phyloP scores from a whole-genome alignment of 192 early-diverging fungal genomes.

The Coemansia sp. region DNA sequence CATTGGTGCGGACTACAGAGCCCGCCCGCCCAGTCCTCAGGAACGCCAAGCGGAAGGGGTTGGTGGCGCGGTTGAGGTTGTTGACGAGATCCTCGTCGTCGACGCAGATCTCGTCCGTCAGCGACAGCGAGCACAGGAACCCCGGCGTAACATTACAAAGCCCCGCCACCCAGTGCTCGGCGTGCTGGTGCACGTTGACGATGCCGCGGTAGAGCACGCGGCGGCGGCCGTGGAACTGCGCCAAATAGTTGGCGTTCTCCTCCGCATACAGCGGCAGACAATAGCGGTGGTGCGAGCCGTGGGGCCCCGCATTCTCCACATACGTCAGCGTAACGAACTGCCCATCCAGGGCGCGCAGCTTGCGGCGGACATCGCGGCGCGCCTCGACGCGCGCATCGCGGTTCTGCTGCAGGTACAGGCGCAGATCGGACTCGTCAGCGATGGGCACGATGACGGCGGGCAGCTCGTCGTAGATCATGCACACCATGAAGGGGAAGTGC shows the following conservation, averaged over 20 bases:
- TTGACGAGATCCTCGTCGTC: slow-evolving; percentile 46
- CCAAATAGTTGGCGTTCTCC: slow-evolving; percentile 46
- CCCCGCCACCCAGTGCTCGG: slow-evolving; percentile 37
- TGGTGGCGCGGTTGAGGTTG: slow-evolving; percentile 27
- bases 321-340: slow-evolving; percentile 59
- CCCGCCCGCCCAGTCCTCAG: slow-evolving; percentile 28
- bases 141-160: slow-evolving; percentile 60
- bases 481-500: slow-evolving; percentile 68
- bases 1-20: slow-evolving; percentile 12
- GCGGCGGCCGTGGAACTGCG: slow-evolving; percentile 41
- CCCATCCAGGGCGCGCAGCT: slow-evolving; percentile 60
- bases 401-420: slow-evolving; percentile 58
- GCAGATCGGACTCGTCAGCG: slow-evolving; percentile 55
- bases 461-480: slow-evolving; percentile 66
- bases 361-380: slow-evolving; percentile 53
- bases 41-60: slow-evolving; percentile 44
- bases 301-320: slow-evolving; percentile 28
- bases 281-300: slow-evolving; percentile 35
- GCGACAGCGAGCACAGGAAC: slow-evolving; percentile 55
- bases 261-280: slow-evolving; percentile 32
- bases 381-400: slow-evolving; percentile 45
- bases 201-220: slow-evolving; percentile 44
- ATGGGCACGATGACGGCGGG: slow-evolving; percentile 53
- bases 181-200: slow-evolving; percentile 54
- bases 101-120: slow-evolving; percentile 52